Conservation (phyloP, 2,329 filamentous ascomycete genomes). For the Sarocladium oryzae region DNA sequence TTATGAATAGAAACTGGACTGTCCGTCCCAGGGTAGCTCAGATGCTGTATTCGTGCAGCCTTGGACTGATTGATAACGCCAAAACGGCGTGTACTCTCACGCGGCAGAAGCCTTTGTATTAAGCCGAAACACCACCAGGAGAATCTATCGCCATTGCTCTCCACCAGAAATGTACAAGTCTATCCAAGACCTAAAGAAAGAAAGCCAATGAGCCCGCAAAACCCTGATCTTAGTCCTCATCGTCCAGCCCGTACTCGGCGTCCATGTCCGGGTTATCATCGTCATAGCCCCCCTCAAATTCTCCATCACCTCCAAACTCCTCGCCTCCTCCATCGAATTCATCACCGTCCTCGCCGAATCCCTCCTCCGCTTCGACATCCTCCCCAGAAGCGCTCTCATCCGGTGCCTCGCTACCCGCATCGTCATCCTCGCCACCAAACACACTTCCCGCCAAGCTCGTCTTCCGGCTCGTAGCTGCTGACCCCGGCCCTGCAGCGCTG, state of each 20-base stretch:
- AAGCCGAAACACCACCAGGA: no score
- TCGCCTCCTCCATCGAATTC: slow-evolving; percentile 29
- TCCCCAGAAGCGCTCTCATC: slow-evolving; percentile 30
- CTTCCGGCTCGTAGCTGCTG: slow-evolving; percentile 41
- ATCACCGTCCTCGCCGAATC: slow-evolving; percentile 28
- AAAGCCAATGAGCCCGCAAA: no score
- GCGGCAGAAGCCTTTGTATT: no score
- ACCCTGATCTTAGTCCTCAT: slow-evolving; percentile 6
- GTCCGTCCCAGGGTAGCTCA: no score
- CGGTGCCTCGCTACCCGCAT: slow-evolving; percentile 22
- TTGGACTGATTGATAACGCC: no score
- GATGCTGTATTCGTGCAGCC: no score
- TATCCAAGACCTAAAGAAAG: background rate
- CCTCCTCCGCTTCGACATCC: slow-evolving; percentile 22
- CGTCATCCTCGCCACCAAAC: slow-evolving; percentile 27
- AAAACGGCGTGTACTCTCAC: no score
- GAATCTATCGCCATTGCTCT: no score
- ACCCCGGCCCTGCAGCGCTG: slow-evolving; percentile 39
- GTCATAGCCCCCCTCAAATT: slow-evolving; percentile 26
- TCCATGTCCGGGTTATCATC: slow-evolving; percentile 33
- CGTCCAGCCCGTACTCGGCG: slow-evolving; percentile 27
- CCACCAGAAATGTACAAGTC: no score
- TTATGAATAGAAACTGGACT: no score
- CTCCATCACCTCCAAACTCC: slow-evolving; percentile 26
- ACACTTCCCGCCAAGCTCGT: slow-evolving; percentile 31